Evolutionary conservation across 257 asterid species (phyloP), one percentile per base, ranked within the genome.

Genomic region (Nicotiana obtusifolia): DNA sequence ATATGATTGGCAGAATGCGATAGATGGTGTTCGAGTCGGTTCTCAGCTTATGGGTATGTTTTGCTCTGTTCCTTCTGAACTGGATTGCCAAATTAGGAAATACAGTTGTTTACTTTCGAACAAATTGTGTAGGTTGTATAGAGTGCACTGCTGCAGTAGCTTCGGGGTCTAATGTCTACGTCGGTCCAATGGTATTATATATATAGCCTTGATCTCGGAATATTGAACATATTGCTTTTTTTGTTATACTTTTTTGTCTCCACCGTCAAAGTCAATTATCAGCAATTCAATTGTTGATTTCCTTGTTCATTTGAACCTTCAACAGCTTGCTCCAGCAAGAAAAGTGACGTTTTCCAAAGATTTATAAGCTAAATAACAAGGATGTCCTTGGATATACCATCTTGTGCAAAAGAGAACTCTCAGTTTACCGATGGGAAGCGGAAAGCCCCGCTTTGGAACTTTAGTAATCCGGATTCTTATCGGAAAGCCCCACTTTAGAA

Each of bases 61-160:
- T 69, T 64, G 7, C 64, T 64, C 14, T 61, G 20, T n/a, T 22
- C 59, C 35, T 71, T 22, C 6, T 44, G 20, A 71, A 71, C 44
- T 71, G 31, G 57, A 68, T 69, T 69, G 2, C 77, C 57, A 20
- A 20, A 41, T 69, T 69, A 69, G 30, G n/a, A 10, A 56, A 26
- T 20, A 10, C 11, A 44, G 35, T 71, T 71, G 31, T 44, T 54
- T 71, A 26, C 28, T 26, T 26, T 26, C 20, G 56, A 37, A 20
- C 56, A 59, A 22, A 52, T 44, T 44, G 47, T 64, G 76, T 81
- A 96, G 99, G 97, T 68, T 96, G 99, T 80, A 56, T 75, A 26
- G 98, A 98, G 84, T 96, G 99, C 86, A 86, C 98, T 22, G 99
- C 98, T 49, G 93, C 94, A 87, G 99, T 98, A 19, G 99, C 94